phyloP scores from a whole-genome alignment of 202 grass and related monocot genomes.

The Saccharum hybrid region DNA sequence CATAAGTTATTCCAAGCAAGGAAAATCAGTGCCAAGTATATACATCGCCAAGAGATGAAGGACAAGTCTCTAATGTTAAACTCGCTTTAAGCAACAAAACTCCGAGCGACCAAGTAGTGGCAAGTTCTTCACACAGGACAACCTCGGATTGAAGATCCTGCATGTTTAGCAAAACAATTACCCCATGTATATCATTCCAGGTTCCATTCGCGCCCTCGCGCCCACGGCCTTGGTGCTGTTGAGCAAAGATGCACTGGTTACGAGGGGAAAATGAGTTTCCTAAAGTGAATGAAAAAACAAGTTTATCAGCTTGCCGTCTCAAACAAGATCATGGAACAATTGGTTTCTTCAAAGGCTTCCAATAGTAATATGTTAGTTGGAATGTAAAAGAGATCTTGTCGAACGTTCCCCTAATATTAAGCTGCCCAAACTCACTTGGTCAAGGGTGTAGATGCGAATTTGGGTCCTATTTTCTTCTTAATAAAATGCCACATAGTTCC shows the following conservation, averaged over 20 bases:
- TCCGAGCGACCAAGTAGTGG: background rate
- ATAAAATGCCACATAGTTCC: background rate
- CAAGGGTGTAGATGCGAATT: background rate
- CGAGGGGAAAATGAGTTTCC: background rate
- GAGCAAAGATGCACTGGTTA: slow-evolving; percentile 27
- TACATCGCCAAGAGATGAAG: slow-evolving; percentile 22
- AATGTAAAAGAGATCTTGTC: background rate
- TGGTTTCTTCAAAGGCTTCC: background rate
- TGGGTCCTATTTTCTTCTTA: background rate
- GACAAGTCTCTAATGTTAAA: background rate
- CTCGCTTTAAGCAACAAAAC: background rate
- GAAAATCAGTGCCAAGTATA: background rate
- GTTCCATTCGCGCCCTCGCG: background rate
- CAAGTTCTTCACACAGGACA: slow-evolving; percentile 31
- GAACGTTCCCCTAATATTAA: background rate
- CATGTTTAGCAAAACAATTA: slow-evolving; percentile 49
- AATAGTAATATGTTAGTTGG: background rate
- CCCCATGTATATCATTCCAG: slow-evolving; percentile 58
- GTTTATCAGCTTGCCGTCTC: background rate
- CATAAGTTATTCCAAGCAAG: background rate
- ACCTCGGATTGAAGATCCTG: slow-evolving; percentile 7
- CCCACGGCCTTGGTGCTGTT: slow-evolving; percentile 51
- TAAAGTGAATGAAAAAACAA: background rate
- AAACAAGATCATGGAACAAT: background rate
- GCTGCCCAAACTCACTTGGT: background rate